phyloP scores from a whole-genome alignment of 257 asterid genomes.

The Marsdenia floribunda region DNA sequence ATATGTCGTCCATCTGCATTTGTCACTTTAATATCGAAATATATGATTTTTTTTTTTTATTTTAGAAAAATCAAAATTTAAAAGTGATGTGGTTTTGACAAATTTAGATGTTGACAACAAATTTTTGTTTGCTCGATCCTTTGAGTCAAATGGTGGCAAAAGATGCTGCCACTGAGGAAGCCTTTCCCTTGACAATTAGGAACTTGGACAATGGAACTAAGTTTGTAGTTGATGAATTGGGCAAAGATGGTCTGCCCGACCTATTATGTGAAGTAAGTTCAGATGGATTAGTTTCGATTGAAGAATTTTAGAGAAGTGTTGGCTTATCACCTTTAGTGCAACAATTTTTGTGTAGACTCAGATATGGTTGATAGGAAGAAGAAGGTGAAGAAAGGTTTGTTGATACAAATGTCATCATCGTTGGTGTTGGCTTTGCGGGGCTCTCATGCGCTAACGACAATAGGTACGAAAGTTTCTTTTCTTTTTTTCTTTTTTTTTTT shows the following conservation, averaged over 20 bases:
- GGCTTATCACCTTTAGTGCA: conserved; percentile 60
- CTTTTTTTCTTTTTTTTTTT: no score
- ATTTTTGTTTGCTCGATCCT: conserved; percentile 39
- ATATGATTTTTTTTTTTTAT: no score
- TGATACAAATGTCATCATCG: no score
- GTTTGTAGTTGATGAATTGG: conserved; percentile 36
- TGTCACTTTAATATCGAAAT: no score
- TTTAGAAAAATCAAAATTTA: not conserved
- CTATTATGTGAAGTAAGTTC: conserved; percentile 52
- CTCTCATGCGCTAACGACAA: no score
- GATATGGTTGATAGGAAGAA: conserved; percentile 35
- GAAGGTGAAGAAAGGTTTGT: conserved; percentile 55
- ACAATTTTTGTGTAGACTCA: conserved; percentile 36
- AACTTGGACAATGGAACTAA: conserved; percentile 53
- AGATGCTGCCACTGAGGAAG: conserved; percentile 29
- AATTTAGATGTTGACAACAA: conserved; percentile 39
- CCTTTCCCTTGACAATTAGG: conserved; percentile 31
- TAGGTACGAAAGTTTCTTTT: no score
- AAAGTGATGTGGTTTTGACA: conserved; percentile 37
- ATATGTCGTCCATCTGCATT: no score
- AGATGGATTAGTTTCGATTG: conserved; percentile 41
- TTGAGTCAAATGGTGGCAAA: conserved; percentile 25
- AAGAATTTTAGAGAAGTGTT: conserved; percentile 55
- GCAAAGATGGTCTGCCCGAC: conserved; percentile 38
- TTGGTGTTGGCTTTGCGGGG: no score